A percentile compares a stretch with the other conserved stretches of the same genome.
These are phyloP conservation scores for Hawksworthiomyces lignivorus DNA, from an alignment of 2,329 filamentous ascomycete species.

Conservation along the genomic window DNA sequence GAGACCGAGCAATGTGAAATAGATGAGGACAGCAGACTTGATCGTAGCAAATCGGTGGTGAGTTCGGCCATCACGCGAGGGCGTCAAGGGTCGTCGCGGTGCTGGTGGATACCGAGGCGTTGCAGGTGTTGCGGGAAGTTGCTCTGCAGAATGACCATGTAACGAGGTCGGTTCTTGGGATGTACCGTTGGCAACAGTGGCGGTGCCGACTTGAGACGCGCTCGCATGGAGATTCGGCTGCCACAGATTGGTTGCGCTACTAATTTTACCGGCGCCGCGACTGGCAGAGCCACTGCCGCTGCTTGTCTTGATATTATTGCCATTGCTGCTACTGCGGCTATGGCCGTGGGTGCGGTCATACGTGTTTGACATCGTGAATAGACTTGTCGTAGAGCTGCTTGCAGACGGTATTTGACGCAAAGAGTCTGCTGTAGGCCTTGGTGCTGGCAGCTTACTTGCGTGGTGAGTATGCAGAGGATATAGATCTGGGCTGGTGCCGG, in stretches of 20 bases:
- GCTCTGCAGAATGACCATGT: not conserved
- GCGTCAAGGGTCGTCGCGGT: slow-evolving; percentile 21
- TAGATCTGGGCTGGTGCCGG: not conserved
- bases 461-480: too few species aligned
- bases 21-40: slow-evolving; percentile 89
- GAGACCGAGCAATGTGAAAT: slow-evolving; percentile 82
- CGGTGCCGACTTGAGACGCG: slow-evolving; percentile 1
- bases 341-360: not conserved
- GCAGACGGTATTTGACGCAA: not conserved
- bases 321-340: not conserved
- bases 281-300: not conserved
- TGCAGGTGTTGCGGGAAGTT: slow-evolving; percentile 24
- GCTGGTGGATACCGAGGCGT: slow-evolving; percentile 21
- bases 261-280: not conserved
- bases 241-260: not conserved
- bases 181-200: not conserved
- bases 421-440: not conserved
- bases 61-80: slow-evolving; percentile 31
- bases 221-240: not conserved
- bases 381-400: slow-evolving; percentile 10
- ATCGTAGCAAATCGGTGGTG: slow-evolving; percentile 64
- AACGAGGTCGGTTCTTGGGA: not conserved
- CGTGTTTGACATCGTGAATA: slow-evolving; percentile 5
- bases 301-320: not conserved
- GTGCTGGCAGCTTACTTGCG: too few species aligned